Percentiles rank a stretch among this genome's conserved stretches.
Evolutionary conservation across 371 early-diverging fungal species (phyloP).

Genomic region (Nematocida ironsii): DNA sequence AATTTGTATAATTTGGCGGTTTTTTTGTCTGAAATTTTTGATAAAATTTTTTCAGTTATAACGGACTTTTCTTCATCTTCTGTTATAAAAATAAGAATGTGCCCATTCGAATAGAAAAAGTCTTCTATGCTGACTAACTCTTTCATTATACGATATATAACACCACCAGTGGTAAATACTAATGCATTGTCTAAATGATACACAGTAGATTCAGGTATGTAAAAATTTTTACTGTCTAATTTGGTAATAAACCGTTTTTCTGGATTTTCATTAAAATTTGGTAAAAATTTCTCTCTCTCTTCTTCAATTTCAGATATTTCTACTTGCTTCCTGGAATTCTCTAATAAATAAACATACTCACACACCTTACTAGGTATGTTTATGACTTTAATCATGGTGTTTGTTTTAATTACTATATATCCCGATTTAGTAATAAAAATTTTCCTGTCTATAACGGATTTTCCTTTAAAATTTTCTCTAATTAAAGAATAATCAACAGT

Average conservation of each 20-base stretch:
- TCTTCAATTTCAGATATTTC: background rate
- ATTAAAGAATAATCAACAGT: background rate
- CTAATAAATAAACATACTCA: background rate
- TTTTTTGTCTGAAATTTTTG: background rate
- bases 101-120: constrained; percentile 10
- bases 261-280: constrained; percentile 1
- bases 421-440: background rate
- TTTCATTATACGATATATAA: background rate
- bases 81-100: constrained; percentile 4
- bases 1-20: constrained; percentile 1
- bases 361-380: background rate
- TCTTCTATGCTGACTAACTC: constrained; percentile 3
- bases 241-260: background rate
- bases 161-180: background rate
- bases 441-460: background rate
- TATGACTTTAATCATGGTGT: background rate
- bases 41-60: background rate
- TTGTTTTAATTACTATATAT: background rate
- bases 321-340: background rate
- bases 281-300: background rate
- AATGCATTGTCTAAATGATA: constrained; percentile 1
- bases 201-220: background rate
- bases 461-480: background rate
- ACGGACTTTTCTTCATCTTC: constrained; percentile 8
- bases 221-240: background rate